A percentile compares a stretch with the other conserved stretches of the same genome.
phyloP scores from a whole-genome alignment of 148 eudicot species.

The Chenopodium berlandieri region DNA sequence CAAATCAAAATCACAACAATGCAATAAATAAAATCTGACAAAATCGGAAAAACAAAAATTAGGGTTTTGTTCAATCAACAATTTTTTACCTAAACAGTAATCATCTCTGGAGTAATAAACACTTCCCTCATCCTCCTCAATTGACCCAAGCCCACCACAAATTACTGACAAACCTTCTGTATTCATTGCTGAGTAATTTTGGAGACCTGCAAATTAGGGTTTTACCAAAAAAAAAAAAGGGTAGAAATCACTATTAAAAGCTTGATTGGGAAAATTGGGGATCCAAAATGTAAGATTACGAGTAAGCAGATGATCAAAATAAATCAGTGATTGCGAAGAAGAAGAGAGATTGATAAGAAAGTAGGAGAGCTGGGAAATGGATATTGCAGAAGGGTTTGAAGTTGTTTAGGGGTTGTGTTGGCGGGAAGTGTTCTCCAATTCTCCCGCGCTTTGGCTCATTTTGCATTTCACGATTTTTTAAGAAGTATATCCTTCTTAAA shows the following conservation, averaged over 20 bases:
- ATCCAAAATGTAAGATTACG: background rate
- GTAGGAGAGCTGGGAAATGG: background rate
- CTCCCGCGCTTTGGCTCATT: constrained; percentile 41
- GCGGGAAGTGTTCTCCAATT: constrained; percentile 27
- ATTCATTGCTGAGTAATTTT: constrained; percentile 21
- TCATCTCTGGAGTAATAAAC: constrained; percentile 51
- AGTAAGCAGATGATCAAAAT: background rate
- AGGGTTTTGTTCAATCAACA: constrained; percentile 1
- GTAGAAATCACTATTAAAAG: background rate
- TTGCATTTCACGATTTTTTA: background rate
- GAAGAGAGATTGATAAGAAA: background rate
- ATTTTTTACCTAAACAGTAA: constrained; percentile 56
- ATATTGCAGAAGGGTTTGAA: background rate
- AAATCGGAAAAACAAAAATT: background rate
- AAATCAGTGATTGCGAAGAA: background rate
- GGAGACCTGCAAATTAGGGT: background rate
- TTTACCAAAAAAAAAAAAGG: background rate
- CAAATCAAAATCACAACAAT: background rate
- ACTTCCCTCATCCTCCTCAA: constrained; percentile 59
- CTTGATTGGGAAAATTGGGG: background rate
- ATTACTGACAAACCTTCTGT: constrained; percentile 75
- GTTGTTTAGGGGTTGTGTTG: constrained; percentile 5
- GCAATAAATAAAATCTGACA: background rate
- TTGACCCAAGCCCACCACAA: constrained; percentile 69
- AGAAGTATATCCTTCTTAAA: too few relatives aligned